Evolutionary conservation across 2,329 filamentous ascomycete species (phyloP), one percentile per base, ranked within the genome.

Genomic region (Penicillium sp.): DNA sequence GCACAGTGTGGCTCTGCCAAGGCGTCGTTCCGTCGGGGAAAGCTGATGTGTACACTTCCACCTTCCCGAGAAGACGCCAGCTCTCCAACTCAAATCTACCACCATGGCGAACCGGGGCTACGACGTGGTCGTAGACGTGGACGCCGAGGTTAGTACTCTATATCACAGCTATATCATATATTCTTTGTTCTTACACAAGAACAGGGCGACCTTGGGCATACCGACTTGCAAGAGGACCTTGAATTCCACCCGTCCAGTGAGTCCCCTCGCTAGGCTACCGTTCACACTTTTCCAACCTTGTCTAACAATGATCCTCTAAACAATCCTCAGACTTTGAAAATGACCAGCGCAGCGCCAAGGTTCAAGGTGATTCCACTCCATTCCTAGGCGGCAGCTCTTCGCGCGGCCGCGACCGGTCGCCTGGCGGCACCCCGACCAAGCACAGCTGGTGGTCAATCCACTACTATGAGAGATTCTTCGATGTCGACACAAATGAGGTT

Each of bases 391-490:
- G 75, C 64, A 70, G 74, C 49, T 70, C 77, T 25, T 76, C 79
- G 55, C 68, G 66, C 35, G 75, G 77, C 57, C 76, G 79, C 64
- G 78, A 78, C 65, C 70, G 76, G 43, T 75, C 76, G 55, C 75
- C 76, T 57, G 75, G 75, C 60, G 73, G 73, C 56, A 75, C 73
- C n/a, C 79, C 79, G 16, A 84, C 86, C 62, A 98, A 98, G 80
- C 91, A 91, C 73, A 93, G 89, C 81, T 90, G 98, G 66, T 99
- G 95, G 95, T 88, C 88, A 49, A 83, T 98, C 64, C 87, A 88
- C 60, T 99, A 97, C 83, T 99, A 99, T 81, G 88, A 93, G 58
- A 95, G 97, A 80, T 98, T 95, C 86, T 99, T 99, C 81, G 95
- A 99, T 75, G 94, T 99, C 66, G 95, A 99, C 80, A 98, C 95